Evolutionary conservation across 306 rosid species (phyloP).

Genomic region (Cucumis melo): DNA sequence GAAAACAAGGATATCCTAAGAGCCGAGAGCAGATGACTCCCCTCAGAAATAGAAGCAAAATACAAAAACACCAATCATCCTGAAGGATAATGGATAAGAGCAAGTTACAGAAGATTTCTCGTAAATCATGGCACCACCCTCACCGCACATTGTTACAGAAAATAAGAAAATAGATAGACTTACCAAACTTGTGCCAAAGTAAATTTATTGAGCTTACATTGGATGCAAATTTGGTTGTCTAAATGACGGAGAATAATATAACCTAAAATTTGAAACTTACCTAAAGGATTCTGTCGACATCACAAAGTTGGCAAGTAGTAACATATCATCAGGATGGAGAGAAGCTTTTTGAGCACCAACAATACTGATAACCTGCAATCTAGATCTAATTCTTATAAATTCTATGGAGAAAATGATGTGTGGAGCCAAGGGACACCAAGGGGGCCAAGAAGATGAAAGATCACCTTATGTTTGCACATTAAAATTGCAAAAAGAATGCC

Average conservation of each 20-base stretch:
- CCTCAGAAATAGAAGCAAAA: not conserved
- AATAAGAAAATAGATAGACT: not conserved
- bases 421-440: not conserved
- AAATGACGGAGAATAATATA: not conserved
- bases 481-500: slow-evolving; percentile 86
- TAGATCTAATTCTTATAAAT: slow-evolving; percentile 21
- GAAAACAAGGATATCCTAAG: not conserved
- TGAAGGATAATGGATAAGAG: not conserved
- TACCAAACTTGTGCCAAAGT: not conserved
- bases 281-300: slow-evolving; percentile 89
- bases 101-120: not conserved
- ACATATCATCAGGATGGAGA: slow-evolving; percentile 92
- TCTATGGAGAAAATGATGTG: not conserved
- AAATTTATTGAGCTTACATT: not conserved
- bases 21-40: not conserved
- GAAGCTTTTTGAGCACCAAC: slow-evolving; percentile 95
- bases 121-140: not conserved
- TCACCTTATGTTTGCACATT: slow-evolving; percentile 91
- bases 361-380: slow-evolving; percentile 77
- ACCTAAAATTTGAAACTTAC: slow-evolving; percentile 31
- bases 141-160: not conserved
- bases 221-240: not conserved
- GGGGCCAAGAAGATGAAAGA: slow-evolving; percentile 6
- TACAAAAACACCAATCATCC: not conserved
- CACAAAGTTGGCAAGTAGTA: slow-evolving; percentile 70